Conservation (phyloP, 768 basidiomycete genomes). For the Coprinopsis marcescibilis region DNA sequence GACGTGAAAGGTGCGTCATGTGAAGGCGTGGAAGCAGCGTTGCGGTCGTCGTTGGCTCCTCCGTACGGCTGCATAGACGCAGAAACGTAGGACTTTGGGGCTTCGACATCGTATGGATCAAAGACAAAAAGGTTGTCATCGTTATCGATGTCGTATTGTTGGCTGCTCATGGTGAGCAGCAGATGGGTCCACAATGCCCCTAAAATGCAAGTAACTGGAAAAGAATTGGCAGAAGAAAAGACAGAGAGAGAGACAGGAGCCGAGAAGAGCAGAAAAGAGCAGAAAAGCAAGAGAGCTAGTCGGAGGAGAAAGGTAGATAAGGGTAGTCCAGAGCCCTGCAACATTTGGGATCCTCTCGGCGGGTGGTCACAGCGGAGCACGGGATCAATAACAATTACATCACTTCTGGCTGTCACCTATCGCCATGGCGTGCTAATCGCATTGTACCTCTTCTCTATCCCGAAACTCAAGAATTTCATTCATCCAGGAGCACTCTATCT, state of each 20-base stretch:
- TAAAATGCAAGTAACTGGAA: not conserved
- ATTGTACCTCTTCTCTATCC: too few relatives aligned
- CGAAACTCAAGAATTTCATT: too few relatives aligned
- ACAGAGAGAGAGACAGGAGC: constrained; percentile 2
- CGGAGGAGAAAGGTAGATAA: constrained; percentile 3
- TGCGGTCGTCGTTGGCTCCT: constrained; percentile 9
- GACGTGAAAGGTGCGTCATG: constrained; percentile 25
- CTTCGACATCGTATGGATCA: constrained; percentile 15
- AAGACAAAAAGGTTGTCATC: constrained; percentile 37
- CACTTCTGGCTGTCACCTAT: too few relatives aligned
- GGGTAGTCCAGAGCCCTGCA: not conserved
- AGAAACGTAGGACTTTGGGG: not conserved
- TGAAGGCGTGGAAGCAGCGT: constrained; percentile 21
- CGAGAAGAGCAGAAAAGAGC: constrained; percentile 8
- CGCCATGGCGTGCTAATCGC: too few relatives aligned
- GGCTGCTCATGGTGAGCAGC: constrained; percentile 27
- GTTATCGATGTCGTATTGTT: constrained; percentile 45
- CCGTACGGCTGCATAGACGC: not conserved
- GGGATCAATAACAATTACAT: constrained; percentile 9
- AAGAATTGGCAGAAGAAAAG: constrained; percentile 11
- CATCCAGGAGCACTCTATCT: too few relatives aligned
- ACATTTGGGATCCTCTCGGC: constrained; percentile 4
- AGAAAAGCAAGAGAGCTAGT: constrained; percentile 2
- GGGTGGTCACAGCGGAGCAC: constrained; percentile 7
- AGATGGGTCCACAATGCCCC: constrained; percentile 10